Evolutionary conservation across 2,329 filamentous ascomycete genomes (phyloP).

Genomic region (Phialophora expanda): DNA sequence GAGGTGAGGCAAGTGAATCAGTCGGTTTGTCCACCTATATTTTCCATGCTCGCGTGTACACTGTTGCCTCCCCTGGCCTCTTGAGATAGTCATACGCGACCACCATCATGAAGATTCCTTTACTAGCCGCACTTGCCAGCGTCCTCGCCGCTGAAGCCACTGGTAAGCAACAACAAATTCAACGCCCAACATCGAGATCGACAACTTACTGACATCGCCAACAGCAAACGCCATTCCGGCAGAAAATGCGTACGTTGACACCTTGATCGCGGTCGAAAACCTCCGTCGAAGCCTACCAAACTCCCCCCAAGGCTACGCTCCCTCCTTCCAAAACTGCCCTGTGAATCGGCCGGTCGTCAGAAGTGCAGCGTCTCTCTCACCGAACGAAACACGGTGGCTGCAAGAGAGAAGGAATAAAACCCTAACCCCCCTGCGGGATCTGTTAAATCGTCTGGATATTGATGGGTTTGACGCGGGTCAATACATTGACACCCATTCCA

Average conservation of each 20-base stretch:
- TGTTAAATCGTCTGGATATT: constrained; percentile 75
- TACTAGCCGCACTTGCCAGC: constrained; percentile 17
- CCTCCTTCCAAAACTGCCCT: constrained; percentile 71
- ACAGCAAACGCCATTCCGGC: constrained; percentile 25
- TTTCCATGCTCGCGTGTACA: constrained; percentile 1
- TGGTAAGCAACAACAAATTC: constrained; percentile 13
- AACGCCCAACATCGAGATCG: neutral
- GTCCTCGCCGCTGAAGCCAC: constrained; percentile 11
- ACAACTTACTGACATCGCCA: neutral
- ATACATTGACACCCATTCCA: constrained; percentile 68
- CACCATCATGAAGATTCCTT: constrained; percentile 24
- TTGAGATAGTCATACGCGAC: neutral
- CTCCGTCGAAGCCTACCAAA: constrained; percentile 56
- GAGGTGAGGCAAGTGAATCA: constrained; percentile 2
- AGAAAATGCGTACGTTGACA: constrained; percentile 26
- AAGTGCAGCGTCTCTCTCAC: constrained; percentile 65
- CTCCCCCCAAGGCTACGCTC: constrained; percentile 73
- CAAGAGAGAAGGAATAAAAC: constrained; percentile 73
- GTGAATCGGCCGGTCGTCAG: constrained; percentile 71
- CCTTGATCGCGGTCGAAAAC: constrained; percentile 14
- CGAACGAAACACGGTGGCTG: constrained; percentile 76
- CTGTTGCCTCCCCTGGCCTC: neutral
- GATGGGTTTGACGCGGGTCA: constrained; percentile 73
- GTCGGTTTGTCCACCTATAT: constrained; percentile 1
- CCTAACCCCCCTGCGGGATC: constrained; percentile 72